These are phyloP conservation scores for Choanephora cucurbitarum DNA, from an alignment of 371 early-diverging fungal genomes.

Conservation along the genomic window DNA sequence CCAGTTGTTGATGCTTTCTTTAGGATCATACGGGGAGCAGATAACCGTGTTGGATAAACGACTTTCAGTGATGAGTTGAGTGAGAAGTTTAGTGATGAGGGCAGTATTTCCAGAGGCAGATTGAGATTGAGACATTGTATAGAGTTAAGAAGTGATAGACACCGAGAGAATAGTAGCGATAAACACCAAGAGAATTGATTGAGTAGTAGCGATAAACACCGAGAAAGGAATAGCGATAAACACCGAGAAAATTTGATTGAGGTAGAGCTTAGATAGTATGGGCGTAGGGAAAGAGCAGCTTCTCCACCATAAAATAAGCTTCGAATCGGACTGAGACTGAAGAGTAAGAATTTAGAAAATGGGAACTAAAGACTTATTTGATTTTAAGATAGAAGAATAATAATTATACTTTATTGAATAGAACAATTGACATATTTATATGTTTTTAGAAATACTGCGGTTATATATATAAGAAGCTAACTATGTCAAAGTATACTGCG, in stretches of 20 bases:
- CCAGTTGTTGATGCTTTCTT: conserved; percentile 17
- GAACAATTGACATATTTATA: too few species aligned
- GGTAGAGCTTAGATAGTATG: conserved; percentile 7
- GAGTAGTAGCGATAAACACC: not conserved
- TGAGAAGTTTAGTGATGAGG: conserved; percentile 6
- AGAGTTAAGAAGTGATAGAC: too few species aligned
- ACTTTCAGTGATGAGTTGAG: conserved; percentile 8
- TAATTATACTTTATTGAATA: too few species aligned
- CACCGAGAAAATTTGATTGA: not conserved
- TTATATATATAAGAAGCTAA: too few species aligned
- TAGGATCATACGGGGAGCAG: conserved; percentile 8
- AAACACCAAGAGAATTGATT: not conserved
- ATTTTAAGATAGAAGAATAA: too few species aligned
- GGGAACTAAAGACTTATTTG: too few species aligned
- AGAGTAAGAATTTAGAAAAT: too few species aligned
- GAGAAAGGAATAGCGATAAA: not conserved
- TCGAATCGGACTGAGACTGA: too few species aligned
- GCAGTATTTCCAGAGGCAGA: not conserved
- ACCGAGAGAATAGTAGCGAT: not conserved
- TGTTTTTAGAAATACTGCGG: too few species aligned
- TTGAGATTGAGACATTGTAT: too few species aligned
- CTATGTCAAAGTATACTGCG: too few species aligned
- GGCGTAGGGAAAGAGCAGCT: conserved; percentile 9
- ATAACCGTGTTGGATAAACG: not conserved
- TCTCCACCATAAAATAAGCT: too few species aligned